phyloP scores from a whole-genome alignment of 139 green algal genomes.

The Limnomonas spitsbergensis region DNA sequence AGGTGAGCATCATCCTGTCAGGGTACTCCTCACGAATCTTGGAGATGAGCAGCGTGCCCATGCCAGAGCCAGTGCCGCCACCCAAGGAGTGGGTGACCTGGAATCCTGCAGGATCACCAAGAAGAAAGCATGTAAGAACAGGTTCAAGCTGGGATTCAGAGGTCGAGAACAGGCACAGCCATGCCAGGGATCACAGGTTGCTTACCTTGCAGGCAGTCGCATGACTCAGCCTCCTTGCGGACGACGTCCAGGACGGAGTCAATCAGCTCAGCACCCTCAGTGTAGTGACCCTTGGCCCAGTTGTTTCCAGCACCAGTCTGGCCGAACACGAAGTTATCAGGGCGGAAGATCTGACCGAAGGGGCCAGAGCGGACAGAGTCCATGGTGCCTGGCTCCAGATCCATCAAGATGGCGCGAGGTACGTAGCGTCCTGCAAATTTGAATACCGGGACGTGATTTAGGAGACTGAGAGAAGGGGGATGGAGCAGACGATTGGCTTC shows the following conservation, averaged over 20 bases:
- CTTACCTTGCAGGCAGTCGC: slow-evolving; percentile 94
- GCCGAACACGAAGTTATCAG: slow-evolving; percentile 88
- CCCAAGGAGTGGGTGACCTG: slow-evolving; percentile 95
- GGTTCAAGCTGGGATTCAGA: neutral
- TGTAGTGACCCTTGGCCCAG: slow-evolving; percentile 99
- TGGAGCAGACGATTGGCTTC: too few species aligned
- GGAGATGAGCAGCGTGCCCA: slow-evolving; percentile 97
- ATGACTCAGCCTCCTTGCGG: slow-evolving; percentile 96
- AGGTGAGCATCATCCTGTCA: slow-evolving; percentile 98
- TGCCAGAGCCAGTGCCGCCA: slow-evolving; percentile 94
- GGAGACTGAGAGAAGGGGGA: neutral
- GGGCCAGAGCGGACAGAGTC: slow-evolving; percentile 88
- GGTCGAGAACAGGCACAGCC: neutral
- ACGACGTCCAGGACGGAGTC: slow-evolving; percentile 96
- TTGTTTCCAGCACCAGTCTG: slow-evolving; percentile 98
- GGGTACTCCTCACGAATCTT: slow-evolving; percentile 98
- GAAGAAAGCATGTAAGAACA: neutral
- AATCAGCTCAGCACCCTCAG: slow-evolving; percentile 96
- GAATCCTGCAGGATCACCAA: slow-evolving; percentile 51
- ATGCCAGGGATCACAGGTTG: neutral
- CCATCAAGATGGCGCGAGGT: slow-evolving; percentile 90
- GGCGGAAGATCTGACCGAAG: slow-evolving; percentile 88
- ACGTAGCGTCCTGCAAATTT: slow-evolving; percentile 77
- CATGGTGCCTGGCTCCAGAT: slow-evolving; percentile 87
- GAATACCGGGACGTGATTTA: neutral